A percentile compares a stretch with the other conserved stretches of the same genome.
These are phyloP conservation scores for Xerocomus potaroensis DNA, from an alignment of 768 basidiomycete species.

Conservation along the genomic window DNA sequence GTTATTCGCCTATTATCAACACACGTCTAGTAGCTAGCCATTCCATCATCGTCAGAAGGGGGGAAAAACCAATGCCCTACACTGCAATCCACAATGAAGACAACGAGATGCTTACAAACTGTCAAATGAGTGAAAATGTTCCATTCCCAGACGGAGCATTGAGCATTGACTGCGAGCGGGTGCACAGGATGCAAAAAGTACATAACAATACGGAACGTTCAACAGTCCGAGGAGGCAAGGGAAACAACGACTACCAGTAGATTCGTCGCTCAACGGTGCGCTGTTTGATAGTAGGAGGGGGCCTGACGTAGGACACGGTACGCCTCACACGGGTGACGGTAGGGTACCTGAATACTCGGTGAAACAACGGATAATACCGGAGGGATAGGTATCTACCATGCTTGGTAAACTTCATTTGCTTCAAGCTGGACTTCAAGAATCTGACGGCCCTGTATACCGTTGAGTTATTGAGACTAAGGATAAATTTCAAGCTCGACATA, in stretches of 20 bases:
- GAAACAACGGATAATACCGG: not conserved
- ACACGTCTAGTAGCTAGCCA: conserved; percentile 19
- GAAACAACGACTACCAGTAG: conserved; percentile 55
- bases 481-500: conserved; percentile 37
- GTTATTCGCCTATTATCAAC: conserved; percentile 13
- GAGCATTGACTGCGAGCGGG: conserved; percentile 38
- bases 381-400: conserved; percentile 43
- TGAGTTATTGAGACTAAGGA: not conserved
- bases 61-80: conserved; percentile 15
- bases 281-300: conserved; percentile 38
- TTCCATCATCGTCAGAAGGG: conserved; percentile 7
- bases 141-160: conserved; percentile 49
- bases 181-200: conserved; percentile 12
- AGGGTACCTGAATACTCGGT: conserved; percentile 54
- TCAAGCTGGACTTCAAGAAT: conserved; percentile 82
- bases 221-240: conserved; percentile 15
- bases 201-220: conserved; percentile 33
- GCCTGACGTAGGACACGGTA: conserved; percentile 58
- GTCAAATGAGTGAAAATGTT: conserved; percentile 17
- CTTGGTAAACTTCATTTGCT: conserved; percentile 59
- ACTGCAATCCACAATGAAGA: conserved; percentile 15
- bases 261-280: conserved; percentile 70
- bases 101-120: conserved; percentile 11
- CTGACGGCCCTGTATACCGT: conserved; percentile 61
- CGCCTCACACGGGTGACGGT: conserved; percentile 73